A percentile compares a stretch with the other conserved stretches of the same genome.
These are phyloP conservation scores for Sporothrix globosa DNA, from an alignment of 2,329 filamentous ascomycete species.

Conservation along the genomic window DNA sequence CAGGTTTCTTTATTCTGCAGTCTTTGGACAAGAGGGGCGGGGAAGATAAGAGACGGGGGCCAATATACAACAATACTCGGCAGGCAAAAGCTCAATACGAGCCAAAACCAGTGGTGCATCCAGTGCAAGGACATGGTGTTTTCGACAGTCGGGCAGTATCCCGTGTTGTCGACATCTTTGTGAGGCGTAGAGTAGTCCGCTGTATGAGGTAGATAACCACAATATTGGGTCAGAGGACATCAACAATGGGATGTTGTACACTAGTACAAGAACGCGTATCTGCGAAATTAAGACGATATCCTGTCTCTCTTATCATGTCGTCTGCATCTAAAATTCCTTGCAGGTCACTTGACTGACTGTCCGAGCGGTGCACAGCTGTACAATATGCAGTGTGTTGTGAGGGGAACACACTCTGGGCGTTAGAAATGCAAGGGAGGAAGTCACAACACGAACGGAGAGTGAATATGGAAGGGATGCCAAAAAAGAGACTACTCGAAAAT, in stretches of 20 bases:
- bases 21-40: constrained; percentile 7
- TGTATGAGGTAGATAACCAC: not conserved
- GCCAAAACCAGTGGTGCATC: not conserved
- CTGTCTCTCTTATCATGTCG: not conserved
- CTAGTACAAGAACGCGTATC: not conserved
- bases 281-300: not conserved
- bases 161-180: not conserved
- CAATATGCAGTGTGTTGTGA: not conserved
- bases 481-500: not conserved
- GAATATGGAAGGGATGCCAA: too few relatives aligned
- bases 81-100: not conserved
- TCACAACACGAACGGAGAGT: not conserved
- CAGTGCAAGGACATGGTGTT: not conserved
- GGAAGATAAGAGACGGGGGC: constrained; percentile 10
- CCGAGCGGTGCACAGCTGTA: constrained; percentile 18
- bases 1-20: not conserved
- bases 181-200: not conserved
- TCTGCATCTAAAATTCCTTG: not conserved
- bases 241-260: not conserved
- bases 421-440: constrained; percentile 8
- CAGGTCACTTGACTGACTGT: constrained; percentile 17
- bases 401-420: not conserved
- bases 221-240: too few relatives aligned
- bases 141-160: not conserved
- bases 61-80: not conserved